Base-by-base conservation (phyloP, 2,329 filamentous ascomycete genomes). In the Diaporthe sp. region DNA sequence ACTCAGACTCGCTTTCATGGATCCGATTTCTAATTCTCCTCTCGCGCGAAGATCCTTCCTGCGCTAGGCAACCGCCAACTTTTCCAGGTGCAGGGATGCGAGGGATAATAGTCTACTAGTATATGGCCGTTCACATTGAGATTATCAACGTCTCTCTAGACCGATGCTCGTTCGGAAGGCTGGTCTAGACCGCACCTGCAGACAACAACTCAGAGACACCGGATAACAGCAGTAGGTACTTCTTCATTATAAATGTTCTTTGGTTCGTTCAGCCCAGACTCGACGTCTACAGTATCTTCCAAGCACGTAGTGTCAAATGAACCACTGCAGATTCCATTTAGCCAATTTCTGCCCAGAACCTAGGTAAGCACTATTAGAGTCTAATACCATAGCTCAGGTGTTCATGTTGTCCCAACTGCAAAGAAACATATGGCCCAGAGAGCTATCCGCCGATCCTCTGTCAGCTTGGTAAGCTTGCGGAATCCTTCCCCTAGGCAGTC, bases 1-100 rank as follows among this genome's bases (percentile, higher is more conserved):
- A 37, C 44, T 35, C 15, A 19, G 32, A 25, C 8, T 35, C 27
- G 42, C 10, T n/a, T 15, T 50, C 47, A 50, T 27, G 63, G n/a
- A n/a, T 39, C 17, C n/a, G 30, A 68, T 53, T 53, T 53, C 47
- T 68, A 53, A 68, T 68, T 39, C 32, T 68, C 63, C 63, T 53
- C 27, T 51, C 61, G 12, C 22, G 30, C 44, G 19, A 37, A 13
- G 63, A 68, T 68, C 63, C 63, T 39, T 68, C 47, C 44, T 15
- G 63, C 63, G 32, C 63, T 68, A 68, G 47, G 47, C 63, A 68
- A 68, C 44, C 63, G 63, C 63, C 63, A 68, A 53, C 47, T 53
- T 53, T 53, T 37, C 47, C 2, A 22, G n/a, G n/a, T 39, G 47
- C 63, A 68, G 32, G 63, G 63, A 53, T 68, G 22, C 42, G 8